Conservation (phyloP, 163 green algal genomes). For the Coccomyxa subellipsoidea region DNA sequence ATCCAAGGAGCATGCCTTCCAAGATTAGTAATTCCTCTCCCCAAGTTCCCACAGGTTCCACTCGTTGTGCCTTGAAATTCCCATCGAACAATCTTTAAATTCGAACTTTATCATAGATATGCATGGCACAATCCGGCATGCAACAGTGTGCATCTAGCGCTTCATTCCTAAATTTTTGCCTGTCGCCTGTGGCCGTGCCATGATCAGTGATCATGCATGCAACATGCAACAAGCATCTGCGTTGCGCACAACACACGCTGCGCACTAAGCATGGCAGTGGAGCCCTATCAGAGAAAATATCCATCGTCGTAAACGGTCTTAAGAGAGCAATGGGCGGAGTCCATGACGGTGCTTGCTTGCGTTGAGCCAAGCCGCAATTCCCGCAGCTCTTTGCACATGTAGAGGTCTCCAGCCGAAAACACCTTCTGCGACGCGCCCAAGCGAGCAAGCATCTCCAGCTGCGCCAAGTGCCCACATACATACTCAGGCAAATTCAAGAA, state of each 20-base stretch:
- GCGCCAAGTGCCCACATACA: no score
- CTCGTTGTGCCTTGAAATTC: no score
- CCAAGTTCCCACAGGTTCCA: no score
- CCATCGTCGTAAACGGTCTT: slow-evolving; percentile 3
- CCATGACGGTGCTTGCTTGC: background rate
- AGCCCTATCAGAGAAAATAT: background rate
- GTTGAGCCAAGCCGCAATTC: background rate
- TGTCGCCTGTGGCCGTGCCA: no score
- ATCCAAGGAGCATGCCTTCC: background rate
- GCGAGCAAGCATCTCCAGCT: background rate
- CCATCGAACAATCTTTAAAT: no score
- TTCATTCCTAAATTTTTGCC: no score
- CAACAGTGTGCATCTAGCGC: no score
- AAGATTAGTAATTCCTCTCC: no score
- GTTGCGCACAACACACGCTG: background rate
- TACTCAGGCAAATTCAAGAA: no score
- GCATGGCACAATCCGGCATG: no score
- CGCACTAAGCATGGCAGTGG: background rate
- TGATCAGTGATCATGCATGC: background rate
- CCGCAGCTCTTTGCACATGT: background rate
- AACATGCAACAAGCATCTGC: background rate
- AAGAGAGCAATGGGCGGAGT: background rate
- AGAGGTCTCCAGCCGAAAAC: background rate
- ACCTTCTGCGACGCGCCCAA: background rate
- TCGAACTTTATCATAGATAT: no score